A percentile compares a stretch with the other conserved stretches of the same genome.
Evolutionary conservation across 257 asterid species (phyloP).

Genomic region (Voacanga thouarsii): DNA sequence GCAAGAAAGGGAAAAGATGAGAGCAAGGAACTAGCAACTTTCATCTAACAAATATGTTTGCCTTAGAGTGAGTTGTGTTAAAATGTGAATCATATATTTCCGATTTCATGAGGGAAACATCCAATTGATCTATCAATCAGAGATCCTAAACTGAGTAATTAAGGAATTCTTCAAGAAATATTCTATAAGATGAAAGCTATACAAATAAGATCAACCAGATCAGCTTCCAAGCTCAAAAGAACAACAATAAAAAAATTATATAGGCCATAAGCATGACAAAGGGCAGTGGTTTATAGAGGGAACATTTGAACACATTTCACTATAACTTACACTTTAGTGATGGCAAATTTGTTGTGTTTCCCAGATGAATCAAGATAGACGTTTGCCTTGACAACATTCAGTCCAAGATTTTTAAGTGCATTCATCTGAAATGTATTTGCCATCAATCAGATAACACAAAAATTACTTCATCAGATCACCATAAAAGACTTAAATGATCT

Average conservation of each 20-base stretch:
- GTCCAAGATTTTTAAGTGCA: constrained; percentile 79
- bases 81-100: not conserved
- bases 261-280: constrained; percentile 4
- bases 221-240: constrained; percentile 1
- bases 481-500: not conserved
- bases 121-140: not conserved
- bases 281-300: constrained; percentile 7
- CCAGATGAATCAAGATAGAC: constrained; percentile 94
- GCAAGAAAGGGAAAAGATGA: not conserved
- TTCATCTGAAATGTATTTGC: constrained; percentile 61
- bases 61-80: not conserved
- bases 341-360: constrained; percentile 86
- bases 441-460: constrained; percentile 23
- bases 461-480: not conserved
- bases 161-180: not conserved
- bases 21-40: not conserved
- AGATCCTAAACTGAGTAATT: not conserved
- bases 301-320: not conserved
- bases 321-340: constrained; percentile 72
- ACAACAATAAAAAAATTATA: not conserved
- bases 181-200: not conserved
- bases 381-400: constrained; percentile 88
- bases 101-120: too few species aligned
- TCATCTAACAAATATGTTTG: not conserved
- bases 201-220: not conserved